Evolutionary conservation across 2,329 filamentous ascomycete genomes (phyloP), one percentile per base, ranked within the genome.

Genomic region (Purpureocillium takamizusanense): DNA sequence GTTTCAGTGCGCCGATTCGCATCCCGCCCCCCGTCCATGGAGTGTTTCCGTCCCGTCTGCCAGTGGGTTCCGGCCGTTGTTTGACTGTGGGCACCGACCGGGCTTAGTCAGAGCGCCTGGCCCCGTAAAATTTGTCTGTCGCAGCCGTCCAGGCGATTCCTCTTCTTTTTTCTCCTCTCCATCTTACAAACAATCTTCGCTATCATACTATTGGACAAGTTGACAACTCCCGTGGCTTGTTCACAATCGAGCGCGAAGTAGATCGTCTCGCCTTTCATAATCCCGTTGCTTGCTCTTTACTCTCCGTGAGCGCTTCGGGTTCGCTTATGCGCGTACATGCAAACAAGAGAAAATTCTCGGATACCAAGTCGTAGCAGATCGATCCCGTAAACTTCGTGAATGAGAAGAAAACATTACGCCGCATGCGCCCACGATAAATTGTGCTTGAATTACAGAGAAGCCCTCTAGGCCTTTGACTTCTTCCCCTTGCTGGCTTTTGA

Each of bases 261-360:
- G 72, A 78, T 47, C 41, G 62, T 62, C 33, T 38, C 59, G 69
- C 72, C 67, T 68, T 75, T 77, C 69, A 76, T 74, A 77, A 78
- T 78, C 72, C 69, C 64, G 61, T 62, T 59, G 60, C 64, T 61
- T 63, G 62, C 67, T 65, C 56, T 37, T 53, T 53, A 52, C 49
- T 52, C 50, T 51, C 49, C 46, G 60, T 62, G 67, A 65, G 68
- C 65, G 65, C 63, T 58, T 61, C 64, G 66, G 74, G 72, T 78
- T 78, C 74, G 74, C 74, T 64, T 78, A 72, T 73, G 72, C 60
- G 73, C 72, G 66, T 57, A 77, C 71, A 78, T 71, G 9, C 16
- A 35, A 30, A 6, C 7, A 7, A 30, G 28, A 30, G 28, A 30
- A 30, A 30, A 30, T 30, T 12, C 13, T 30, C 12, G 28, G 7